phyloP scores from a whole-genome alignment of 768 basidiomycete genomes.

The Boletus vinaceobasis region DNA sequence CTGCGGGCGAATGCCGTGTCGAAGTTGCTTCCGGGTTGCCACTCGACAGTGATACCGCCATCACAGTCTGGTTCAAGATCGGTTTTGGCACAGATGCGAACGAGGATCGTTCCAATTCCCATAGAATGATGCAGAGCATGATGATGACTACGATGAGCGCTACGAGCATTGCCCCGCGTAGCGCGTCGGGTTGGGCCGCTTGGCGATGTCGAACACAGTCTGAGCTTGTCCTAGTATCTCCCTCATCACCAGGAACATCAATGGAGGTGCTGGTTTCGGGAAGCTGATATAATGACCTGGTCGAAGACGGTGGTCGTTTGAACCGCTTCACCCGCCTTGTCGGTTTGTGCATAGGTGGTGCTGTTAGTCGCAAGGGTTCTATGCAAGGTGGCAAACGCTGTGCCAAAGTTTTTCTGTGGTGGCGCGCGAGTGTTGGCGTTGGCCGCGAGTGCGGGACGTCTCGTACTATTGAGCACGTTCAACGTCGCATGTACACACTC shows the following conservation, averaged over 20 bases:
- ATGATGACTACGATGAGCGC: slow-evolving; percentile 18
- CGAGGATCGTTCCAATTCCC: slow-evolving; percentile 16
- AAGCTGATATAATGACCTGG: not conserved
- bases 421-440: too few relatives aligned
- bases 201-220: slow-evolving; percentile 6
- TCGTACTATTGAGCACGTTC: too few relatives aligned
- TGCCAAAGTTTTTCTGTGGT: too few relatives aligned
- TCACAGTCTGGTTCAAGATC: not conserved
- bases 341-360: slow-evolving; percentile 12
- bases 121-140: slow-evolving; percentile 22
- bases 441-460: too few relatives aligned
- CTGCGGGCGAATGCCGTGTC: not conserved
- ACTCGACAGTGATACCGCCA: not conserved
- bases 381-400: too few relatives aligned
- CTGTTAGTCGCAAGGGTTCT: not conserved
- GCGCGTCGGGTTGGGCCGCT: not conserved
- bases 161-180: slow-evolving; percentile 16
- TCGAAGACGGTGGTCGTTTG: slow-evolving; percentile 1
- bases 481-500: too few relatives aligned
- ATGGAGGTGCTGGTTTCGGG: not conserved
- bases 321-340: slow-evolving; percentile 18
- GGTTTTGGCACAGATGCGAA: not conserved
- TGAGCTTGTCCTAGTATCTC: not conserved
- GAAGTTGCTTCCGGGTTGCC: not conserved
- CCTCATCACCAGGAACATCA: not conserved